Conservation (phyloP, 1,139 yeast genomes). For the Yamadazyma triangularis region DNA sequence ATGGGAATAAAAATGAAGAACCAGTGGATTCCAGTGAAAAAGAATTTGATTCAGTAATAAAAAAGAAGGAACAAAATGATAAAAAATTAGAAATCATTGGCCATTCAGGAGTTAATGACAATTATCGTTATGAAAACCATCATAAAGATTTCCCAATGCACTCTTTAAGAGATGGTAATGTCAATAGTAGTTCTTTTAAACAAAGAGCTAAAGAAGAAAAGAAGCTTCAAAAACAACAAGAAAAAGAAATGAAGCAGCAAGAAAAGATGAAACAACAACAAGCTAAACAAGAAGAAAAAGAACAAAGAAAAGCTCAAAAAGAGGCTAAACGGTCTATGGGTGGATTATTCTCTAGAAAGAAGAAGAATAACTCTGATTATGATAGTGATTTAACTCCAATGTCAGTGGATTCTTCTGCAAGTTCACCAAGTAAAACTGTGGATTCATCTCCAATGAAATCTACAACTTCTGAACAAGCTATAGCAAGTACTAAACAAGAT, state of each 20-base stretch:
- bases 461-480: no score
- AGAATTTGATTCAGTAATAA: constrained; percentile 1
- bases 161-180: constrained; percentile 27
- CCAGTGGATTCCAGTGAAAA: no score
- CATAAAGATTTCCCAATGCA: constrained; percentile 35
- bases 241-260: constrained; percentile 14
- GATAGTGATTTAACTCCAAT: background rate
- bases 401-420: background rate
- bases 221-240: constrained; percentile 15
- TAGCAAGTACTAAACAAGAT: no score
- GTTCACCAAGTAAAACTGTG: background rate
- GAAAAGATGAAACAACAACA: constrained; percentile 13
- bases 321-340: constrained; percentile 10
- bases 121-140: constrained; percentile 34
- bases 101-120: constrained; percentile 23
- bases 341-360: constrained; percentile 12
- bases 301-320: constrained; percentile 9
- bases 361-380: constrained; percentile 7
- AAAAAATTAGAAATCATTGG: constrained; percentile 13
- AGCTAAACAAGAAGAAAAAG: constrained; percentile 9
- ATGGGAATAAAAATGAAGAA: constrained; percentile 26
- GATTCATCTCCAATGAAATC: background rate
- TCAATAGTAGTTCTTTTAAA: constrained; percentile 19
- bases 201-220: constrained; percentile 34
- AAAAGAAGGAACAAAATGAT: constrained; percentile 3